phyloP scores from a whole-genome alignment of 768 basidiomycete species.

The Mycena alexandri region DNA sequence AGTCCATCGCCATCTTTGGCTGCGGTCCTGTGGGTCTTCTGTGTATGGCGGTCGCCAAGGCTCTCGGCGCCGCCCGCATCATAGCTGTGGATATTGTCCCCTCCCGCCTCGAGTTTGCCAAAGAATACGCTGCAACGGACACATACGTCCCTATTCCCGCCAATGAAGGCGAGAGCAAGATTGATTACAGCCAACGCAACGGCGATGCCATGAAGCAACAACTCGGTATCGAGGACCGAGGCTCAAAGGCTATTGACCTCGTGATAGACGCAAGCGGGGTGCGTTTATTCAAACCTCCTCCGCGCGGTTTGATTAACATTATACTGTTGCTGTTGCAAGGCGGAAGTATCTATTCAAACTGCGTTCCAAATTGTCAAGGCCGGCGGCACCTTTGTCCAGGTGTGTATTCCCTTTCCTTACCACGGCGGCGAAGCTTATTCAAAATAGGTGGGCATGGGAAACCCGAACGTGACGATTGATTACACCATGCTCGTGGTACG shows the following conservation, averaged over 20 bases:
- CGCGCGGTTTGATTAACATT: too few relatives aligned
- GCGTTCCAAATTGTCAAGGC: slow-evolving; percentile 80
- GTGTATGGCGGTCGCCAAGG: slow-evolving; percentile 96
- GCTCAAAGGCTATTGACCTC: slow-evolving; percentile 80
- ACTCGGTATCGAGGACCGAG: slow-evolving; percentile 79
- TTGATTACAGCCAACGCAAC: slow-evolving; percentile 80
- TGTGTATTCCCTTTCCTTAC: slow-evolving; percentile 35
- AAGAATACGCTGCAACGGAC: slow-evolving; percentile 86
- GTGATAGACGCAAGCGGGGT: slow-evolving; percentile 90
- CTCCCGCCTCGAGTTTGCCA: slow-evolving; percentile 87
- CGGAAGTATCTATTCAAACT: slow-evolving; percentile 93
- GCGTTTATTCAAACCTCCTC: too few relatives aligned
- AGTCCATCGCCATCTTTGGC: slow-evolving; percentile 88
- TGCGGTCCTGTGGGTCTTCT: slow-evolving; percentile 91
- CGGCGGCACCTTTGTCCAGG: slow-evolving; percentile 83
- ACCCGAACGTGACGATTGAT: slow-evolving; percentile 80
- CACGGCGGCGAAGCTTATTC: slow-evolving; percentile 31
- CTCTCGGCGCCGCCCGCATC: slow-evolving; percentile 86
- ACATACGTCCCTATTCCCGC: slow-evolving; percentile 71
- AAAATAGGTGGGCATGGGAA: slow-evolving; percentile 86
- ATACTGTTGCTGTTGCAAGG: slow-evolving; percentile 42
- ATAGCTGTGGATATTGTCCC: slow-evolving; percentile 87
- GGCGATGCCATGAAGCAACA: slow-evolving; percentile 73
- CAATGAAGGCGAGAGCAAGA: slow-evolving; percentile 73
- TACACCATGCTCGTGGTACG: slow-evolving; percentile 68